Evolutionary conservation across 2,329 filamentous ascomycete species (phyloP).

Genomic region (Xylaria sp.): DNA sequence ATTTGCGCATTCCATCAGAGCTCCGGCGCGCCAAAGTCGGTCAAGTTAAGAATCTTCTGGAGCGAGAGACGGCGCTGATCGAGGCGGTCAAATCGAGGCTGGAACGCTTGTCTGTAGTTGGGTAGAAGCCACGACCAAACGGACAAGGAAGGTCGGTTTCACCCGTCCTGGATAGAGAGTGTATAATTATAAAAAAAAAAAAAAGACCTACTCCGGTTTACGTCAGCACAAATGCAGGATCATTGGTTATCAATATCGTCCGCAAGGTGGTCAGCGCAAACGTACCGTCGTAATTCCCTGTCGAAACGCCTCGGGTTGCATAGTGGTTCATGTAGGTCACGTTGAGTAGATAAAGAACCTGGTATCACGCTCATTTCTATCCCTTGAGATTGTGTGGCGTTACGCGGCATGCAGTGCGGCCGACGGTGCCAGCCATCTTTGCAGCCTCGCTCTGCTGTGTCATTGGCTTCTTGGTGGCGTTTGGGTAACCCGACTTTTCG

Average conservation of each 20-base stretch:
- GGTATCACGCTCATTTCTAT: conserved; percentile 5
- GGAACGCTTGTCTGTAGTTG: conserved; percentile 62
- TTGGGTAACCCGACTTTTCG: conserved; percentile 5
- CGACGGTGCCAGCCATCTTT: conserved; percentile 20
- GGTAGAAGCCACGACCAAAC: conserved; percentile 38
- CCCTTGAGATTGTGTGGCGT: conserved; percentile 24
- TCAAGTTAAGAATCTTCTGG: conserved; percentile 71
- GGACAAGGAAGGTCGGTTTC: conserved; percentile 31
- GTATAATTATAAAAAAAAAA: conserved; percentile 37
- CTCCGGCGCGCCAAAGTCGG: conserved; percentile 71
- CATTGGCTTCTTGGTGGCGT: conserved; percentile 24
- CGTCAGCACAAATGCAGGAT: conserved; percentile 28
- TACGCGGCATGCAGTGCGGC: conserved; percentile 9
- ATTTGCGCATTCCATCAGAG: conserved; percentile 67
- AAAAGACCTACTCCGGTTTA: conserved; percentile 10
- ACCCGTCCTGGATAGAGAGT: conserved; percentile 32
- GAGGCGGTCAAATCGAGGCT: conserved; percentile 73
- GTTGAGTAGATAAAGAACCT: background rate
- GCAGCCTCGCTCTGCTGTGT: conserved; percentile 13
- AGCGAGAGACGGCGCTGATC: conserved; percentile 74
- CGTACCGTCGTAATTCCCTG: conserved; percentile 1
- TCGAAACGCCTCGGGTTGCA: conserved; percentile 10
- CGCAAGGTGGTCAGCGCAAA: conserved; percentile 27
- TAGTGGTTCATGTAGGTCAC: conserved; percentile 23
- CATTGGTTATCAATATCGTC: conserved; percentile 13